A percentile compares a stretch with the other conserved stretches of the same genome.
Conservation (phyloP, 2,329 filamentous ascomycete species). For the Beauveria sp. region DNA sequence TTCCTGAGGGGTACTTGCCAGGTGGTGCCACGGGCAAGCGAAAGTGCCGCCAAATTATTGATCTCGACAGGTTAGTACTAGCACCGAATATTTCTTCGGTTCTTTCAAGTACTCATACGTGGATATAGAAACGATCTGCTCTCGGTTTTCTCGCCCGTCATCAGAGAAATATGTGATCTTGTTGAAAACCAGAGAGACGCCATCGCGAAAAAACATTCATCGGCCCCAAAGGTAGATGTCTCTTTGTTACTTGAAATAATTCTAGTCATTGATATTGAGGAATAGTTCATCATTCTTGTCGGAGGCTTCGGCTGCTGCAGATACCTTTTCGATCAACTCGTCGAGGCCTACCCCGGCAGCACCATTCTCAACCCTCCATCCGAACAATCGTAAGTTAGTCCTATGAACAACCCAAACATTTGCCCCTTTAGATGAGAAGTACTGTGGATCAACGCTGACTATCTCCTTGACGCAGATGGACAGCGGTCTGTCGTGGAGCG, state of each 20-base stretch:
- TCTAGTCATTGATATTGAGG: neutral
- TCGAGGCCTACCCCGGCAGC: neutral
- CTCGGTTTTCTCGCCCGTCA: slow-evolving; percentile 18
- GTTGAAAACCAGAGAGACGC: slow-evolving; percentile 18
- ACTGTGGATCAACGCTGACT: neutral
- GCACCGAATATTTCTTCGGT: too few relatives aligned
- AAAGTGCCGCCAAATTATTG: neutral
- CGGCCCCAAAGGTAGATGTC: neutral
- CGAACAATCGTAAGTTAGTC: slow-evolving; percentile 25
- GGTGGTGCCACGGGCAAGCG: neutral
- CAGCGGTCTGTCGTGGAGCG: slow-evolving; percentile 27
- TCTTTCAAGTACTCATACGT: neutral
- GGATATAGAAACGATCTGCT: slow-evolving; percentile 18
- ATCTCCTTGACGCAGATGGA: slow-evolving; percentile 22
- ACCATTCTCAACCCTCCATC: slow-evolving; percentile 25
- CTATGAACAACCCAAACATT: accelerated
- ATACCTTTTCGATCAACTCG: slow-evolving; percentile 21
- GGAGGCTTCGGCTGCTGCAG: slow-evolving; percentile 30
- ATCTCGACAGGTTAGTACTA: neutral
- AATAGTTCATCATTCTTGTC: slow-evolving; percentile 30
- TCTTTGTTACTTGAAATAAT: neutral
- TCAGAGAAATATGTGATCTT: slow-evolving; percentile 16
- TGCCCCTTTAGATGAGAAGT: neutral
- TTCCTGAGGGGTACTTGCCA: slow-evolving; percentile 15
- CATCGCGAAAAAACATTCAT: neutral